Evolutionary conservation across 495 filamentous ascomycete species (phyloP).

Genomic region (Aspergillus ellipticus): DNA sequence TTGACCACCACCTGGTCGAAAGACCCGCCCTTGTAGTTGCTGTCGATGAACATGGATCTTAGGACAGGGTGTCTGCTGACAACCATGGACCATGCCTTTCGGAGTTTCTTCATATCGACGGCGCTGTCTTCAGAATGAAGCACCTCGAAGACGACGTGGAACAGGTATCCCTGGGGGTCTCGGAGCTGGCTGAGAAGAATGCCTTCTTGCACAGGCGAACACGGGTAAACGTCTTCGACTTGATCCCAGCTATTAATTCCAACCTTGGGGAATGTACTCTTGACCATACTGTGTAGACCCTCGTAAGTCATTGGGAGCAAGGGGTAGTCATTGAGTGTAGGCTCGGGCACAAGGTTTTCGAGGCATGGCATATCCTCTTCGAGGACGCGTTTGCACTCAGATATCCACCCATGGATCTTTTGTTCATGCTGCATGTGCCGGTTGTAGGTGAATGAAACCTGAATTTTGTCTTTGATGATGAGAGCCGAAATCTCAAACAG

Average conservation of each 20-base stretch:
- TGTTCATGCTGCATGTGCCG: constrained; percentile 52
- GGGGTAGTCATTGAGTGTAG: constrained; percentile 61
- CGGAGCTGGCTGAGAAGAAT: constrained; percentile 62
- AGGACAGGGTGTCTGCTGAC: constrained; percentile 52
- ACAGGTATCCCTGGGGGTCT: constrained; percentile 44
- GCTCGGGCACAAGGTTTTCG: constrained; percentile 44
- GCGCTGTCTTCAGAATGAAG: constrained; percentile 17
- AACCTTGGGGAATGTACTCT: constrained; percentile 45
- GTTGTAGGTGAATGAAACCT: constrained; percentile 60
- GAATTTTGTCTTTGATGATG: constrained; percentile 55
- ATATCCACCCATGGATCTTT: constrained; percentile 57
- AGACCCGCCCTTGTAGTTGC: constrained; percentile 45
- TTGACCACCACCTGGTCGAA: constrained; percentile 55
- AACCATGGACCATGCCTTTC: constrained; percentile 50
- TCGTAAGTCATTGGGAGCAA: constrained; percentile 60
- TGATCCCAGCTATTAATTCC: constrained; percentile 37
- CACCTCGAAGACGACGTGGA: constrained; percentile 46
- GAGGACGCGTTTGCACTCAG: constrained; percentile 56
- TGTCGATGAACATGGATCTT: constrained; percentile 54
- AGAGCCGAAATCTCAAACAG: constrained; percentile 61
- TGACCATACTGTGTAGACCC: constrained; percentile 39
- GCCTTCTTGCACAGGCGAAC: constrained; percentile 63
- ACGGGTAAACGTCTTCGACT: constrained; percentile 61
- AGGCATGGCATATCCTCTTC: constrained; percentile 51
- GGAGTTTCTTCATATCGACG: constrained; percentile 39